Evolutionary conservation across 176 grass and related monocot genomes (phyloP), one percentile per base, ranked within the genome.

Genomic region (Musa acuminata): DNA sequence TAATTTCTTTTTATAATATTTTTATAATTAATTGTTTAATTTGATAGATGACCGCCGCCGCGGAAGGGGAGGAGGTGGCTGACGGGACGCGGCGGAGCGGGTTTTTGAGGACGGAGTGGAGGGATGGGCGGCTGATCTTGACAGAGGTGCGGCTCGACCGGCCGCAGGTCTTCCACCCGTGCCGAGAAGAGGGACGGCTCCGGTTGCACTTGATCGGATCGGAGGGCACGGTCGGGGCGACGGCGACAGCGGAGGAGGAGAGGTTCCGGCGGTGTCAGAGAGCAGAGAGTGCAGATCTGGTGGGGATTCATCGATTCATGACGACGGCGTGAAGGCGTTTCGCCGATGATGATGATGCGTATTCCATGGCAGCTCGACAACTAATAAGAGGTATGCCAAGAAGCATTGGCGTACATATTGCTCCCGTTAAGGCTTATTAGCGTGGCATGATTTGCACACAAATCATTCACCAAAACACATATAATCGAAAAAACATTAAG

Each of bases 131-230:
- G 72, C 72, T 93, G 68, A 91, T 98, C 50, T 79, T 89, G 67
- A 89, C 84, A 1, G 77, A 91, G 77, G 80, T 89, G 69, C 49
- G 80, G 77, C 81, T 19, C 50, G 80, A 72, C 53, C 80, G 82
- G 19, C 72, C 71, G 8, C 77, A 81, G 22, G 79, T 87, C 2
- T 89, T 97, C 78, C 87, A 76, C 62, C 80, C 82, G 10, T 72
- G 77, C 2, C 88, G 94, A 55, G 75, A 73, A 48, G 86, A 66
- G 52, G 90, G 90, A 0, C 83, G 90, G 57, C 83, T 97, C n/a
- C 76, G 21, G 10, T 83, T 97, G 54, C 76, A 69, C 14, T 68
- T 90, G 70, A 79, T 82, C 3, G 74, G 8, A 2, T 55, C 53
- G 22, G 13, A 75, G 20, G 72, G 16, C 53, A 24, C 12, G n/a